These are phyloP conservation scores for Ogataea corticis DNA, from an alignment of 805 yeast species.

Conservation along the genomic window DNA sequence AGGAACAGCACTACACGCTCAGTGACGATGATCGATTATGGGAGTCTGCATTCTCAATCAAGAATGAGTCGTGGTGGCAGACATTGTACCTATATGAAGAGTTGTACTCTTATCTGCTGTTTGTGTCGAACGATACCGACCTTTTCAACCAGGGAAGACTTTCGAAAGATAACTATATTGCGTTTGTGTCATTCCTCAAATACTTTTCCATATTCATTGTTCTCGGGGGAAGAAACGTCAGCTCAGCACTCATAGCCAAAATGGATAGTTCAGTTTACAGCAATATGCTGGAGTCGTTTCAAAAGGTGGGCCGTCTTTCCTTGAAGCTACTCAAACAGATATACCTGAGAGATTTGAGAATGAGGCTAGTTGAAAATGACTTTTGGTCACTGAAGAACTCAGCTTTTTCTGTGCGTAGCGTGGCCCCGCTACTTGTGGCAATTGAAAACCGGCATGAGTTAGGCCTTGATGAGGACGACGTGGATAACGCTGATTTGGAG, in stretches of 20 bases:
- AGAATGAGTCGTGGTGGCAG: conserved; percentile 31
- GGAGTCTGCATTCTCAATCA: conserved; percentile 15
- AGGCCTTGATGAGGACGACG: conserved; percentile 10
- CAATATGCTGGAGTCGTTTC: conserved; percentile 16
- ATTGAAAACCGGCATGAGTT: conserved; percentile 21
- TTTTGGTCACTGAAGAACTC: conserved; percentile 52
- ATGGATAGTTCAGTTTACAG: conserved; percentile 10
- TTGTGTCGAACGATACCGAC: conserved; percentile 67
- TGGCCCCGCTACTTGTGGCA: conserved; percentile 21
- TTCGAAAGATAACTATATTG: conserved; percentile 37
- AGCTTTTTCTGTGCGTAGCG: conserved; percentile 16
- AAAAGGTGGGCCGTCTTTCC: conserved; percentile 34
- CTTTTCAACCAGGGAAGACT: conserved; percentile 47
- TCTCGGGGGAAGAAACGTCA: conserved; percentile 21
- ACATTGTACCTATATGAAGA: conserved; percentile 56
- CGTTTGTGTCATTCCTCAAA: conserved; percentile 50
- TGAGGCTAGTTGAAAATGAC: conserved; percentile 46
- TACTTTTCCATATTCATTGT: conserved; percentile 45
- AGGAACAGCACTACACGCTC: conserved; percentile 16
- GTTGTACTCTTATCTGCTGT: conserved; percentile 63
- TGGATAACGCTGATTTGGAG: neutral
- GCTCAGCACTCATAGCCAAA: conserved; percentile 7
- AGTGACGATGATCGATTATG: conserved; percentile 16
- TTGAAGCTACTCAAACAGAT: conserved; percentile 62
- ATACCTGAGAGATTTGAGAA: conserved; percentile 63